phyloP scores from a whole-genome alignment of 1,139 yeast genomes.

The Taiozyma onychis region DNA sequence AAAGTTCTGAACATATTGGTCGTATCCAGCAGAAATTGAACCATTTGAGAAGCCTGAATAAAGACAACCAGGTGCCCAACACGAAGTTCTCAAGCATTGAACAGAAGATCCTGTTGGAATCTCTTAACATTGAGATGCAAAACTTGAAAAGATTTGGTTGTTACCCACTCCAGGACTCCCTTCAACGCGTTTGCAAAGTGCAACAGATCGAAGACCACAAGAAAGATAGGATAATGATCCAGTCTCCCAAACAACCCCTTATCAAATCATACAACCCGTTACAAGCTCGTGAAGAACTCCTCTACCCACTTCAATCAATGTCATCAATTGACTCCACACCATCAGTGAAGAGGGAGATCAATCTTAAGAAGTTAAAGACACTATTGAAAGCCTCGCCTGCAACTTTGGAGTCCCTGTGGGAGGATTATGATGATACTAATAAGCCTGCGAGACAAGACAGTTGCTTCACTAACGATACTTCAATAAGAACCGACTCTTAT shows the following conservation, averaged over 20 bases:
- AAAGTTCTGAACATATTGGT: conserved; percentile 8
- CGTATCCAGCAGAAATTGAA: conserved; percentile 22
- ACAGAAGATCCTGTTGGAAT: conserved; percentile 20
- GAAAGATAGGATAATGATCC: neutral
- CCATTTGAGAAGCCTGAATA: conserved; percentile 14
- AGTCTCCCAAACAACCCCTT: neutral
- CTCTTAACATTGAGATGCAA: conserved; percentile 17
- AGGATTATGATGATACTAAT: conserved; percentile 1
- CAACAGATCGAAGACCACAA: neutral
- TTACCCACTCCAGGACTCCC: conserved; percentile 10
- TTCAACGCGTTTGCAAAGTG: conserved; percentile 3
- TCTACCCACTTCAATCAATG: neutral
- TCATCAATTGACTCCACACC: neutral
- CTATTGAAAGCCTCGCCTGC: conserved; percentile 4
- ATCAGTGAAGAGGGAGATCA: neutral
- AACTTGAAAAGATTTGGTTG: conserved; percentile 17
- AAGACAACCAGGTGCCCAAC: neutral
- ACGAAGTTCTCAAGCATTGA: conserved; percentile 8
- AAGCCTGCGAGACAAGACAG: neutral
- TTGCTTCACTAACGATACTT: neutral
- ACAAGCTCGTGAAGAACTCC: neutral
- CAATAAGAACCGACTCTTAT: neutral
- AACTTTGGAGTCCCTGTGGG: conserved; percentile 6
- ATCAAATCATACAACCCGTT: neutral
- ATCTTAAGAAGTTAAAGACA: conserved; percentile 5